phyloP scores from a whole-genome alignment of 305 asterid species.

The Fraxinus baroniana region DNA sequence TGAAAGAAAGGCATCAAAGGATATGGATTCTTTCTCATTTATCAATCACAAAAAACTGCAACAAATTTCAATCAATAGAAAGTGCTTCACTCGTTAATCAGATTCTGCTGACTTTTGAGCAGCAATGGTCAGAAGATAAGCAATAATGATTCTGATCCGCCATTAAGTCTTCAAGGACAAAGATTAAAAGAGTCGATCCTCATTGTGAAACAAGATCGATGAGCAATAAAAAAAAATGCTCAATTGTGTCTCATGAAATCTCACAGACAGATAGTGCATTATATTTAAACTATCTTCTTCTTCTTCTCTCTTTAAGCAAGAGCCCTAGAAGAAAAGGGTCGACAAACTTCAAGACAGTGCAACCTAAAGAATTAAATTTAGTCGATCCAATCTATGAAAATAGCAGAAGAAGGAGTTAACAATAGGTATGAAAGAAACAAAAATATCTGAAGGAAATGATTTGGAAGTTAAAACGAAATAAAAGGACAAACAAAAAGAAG shows the following conservation, averaged over 20 bases:
- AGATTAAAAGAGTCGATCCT: background rate
- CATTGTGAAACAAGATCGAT: background rate
- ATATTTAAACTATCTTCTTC: background rate
- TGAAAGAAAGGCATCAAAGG: background rate
- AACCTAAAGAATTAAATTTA: background rate
- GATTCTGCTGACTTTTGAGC: background rate
- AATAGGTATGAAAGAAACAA: background rate
- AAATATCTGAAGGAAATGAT: background rate
- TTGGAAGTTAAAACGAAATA: too few relatives aligned
- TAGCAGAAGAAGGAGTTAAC: background rate
- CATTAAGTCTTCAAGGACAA: background rate
- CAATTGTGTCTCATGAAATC: background rate
- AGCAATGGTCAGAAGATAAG: background rate
- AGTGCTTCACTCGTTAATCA: background rate
- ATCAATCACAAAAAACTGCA: background rate
- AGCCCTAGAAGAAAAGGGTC: background rate
- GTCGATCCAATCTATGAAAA: background rate
- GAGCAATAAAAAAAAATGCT: background rate
- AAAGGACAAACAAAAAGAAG: background rate
- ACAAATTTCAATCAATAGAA: background rate
- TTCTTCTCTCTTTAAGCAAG: background rate
- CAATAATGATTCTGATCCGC: background rate
- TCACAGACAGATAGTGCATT: background rate
- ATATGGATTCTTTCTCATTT: background rate
- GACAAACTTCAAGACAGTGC: background rate